phyloP scores from a whole-genome alignment of 306 rosid genomes.

The Canavalia gladiata region DNA sequence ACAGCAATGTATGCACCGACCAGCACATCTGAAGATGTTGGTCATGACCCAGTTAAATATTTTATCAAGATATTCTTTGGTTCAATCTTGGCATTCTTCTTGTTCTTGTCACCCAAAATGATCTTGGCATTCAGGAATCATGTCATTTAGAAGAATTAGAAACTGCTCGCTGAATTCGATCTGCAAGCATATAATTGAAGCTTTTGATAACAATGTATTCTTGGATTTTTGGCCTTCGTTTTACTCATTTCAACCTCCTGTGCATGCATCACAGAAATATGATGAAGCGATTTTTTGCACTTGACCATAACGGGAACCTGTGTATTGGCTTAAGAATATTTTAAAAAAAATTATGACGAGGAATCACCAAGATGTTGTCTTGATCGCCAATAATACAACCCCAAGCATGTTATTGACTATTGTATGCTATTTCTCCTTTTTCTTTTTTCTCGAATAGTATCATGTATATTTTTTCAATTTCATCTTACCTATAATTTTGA shows the following conservation, averaged over 20 bases:
- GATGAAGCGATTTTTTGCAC: constrained; percentile 29
- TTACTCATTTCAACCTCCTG: constrained; percentile 2
- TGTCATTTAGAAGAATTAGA: constrained; percentile 49
- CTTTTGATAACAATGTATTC: constrained; percentile 35
- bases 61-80: constrained; percentile 77
- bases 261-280: constrained; percentile 26
- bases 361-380: background rate
- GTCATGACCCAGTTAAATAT: constrained; percentile 60
- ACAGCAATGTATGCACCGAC: constrained; percentile 62
- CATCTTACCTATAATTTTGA: too few species aligned
- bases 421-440: background rate
- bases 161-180: constrained; percentile 18
- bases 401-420: background rate
- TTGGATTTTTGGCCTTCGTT: background rate
- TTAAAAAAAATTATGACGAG: constrained; percentile 4
- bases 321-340: background rate
- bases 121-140: constrained; percentile 66
- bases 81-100: constrained; percentile 74
- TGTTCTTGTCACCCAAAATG: constrained; percentile 82
- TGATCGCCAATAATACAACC: constrained; percentile 9
- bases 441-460: too few species aligned
- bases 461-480: too few species aligned
- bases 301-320: constrained; percentile 22
- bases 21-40: constrained; percentile 60
- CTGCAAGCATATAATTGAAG: constrained; percentile 27